Evolutionary conservation across 257 asterid species (phyloP), one percentile per base, ranked within the genome.

Genomic region (Capsicum chinense): DNA sequence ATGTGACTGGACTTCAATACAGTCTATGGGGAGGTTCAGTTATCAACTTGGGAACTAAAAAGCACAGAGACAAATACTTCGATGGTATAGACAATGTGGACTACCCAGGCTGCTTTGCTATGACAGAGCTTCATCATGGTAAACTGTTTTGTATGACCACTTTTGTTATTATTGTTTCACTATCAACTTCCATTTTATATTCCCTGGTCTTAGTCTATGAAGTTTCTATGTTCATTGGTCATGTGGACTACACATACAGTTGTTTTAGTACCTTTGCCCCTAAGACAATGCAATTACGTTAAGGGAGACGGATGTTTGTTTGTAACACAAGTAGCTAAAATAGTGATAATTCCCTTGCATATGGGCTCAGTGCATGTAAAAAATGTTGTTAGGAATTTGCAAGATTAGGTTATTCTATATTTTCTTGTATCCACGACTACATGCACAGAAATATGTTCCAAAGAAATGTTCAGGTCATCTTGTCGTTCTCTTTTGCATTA

Each of bases 11-110:
- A 73, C 6, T 81, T 80, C 47, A 17, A 56, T 85, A 88, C 90
- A 96, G 99, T 86, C 95, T 96, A 17, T 96, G 99, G 99, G 99
- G 98, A 88, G 99, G 99, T 83, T 96, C 99, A 80, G 93, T 96
- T 19, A 91, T 96, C 87, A 96, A 96, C 91, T 90, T 96, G 92
- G 99, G 99, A 86, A 94, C 98, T 73, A 92, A 94, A 86, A 96
- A 93, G 87, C 99, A 96, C 85, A 88, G 87, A 84, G 99, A 96
- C 83, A 94, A 93, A 84, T 96, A 90, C 87, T 96, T 93, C 64
- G 93, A 96, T 13, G 93, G 94, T 69, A 96, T 93, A 67, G 98
- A 94, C 94, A 93, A 80, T 63, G n/a, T 96, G 89, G 98, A 94
- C 82, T 96, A 94, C 85, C 86, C 93, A 5, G 99, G 98, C 58